Evolutionary conservation across 2,329 filamentous ascomycete species (phyloP), one percentile per base, ranked within the genome.

Genomic region (Bipolaris sorokiniana): DNA sequence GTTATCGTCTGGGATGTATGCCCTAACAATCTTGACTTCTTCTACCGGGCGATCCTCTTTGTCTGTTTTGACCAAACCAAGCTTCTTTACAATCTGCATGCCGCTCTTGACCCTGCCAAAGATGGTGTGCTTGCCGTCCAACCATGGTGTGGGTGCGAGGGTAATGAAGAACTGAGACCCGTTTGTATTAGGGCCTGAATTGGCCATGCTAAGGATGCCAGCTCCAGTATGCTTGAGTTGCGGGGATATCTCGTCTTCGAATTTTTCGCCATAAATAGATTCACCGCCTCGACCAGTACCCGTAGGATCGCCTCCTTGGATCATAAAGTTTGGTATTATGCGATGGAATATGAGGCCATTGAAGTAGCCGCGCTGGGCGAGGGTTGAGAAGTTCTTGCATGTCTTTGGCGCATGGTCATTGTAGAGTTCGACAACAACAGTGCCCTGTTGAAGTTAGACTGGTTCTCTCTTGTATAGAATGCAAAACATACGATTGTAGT

Each of bases 151-250:
- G 4, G 94, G 94, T 7, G 92, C 94, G 33, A 98, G 83, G 0
- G 95, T 98, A 65, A 99, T 88, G 75, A 98, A 98, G 79, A 98
- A 99, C 79, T 98, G 95, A 56, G 87, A 91, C 20, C 94, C 94
- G 76, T 98, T 98, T 34, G 94, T 96, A 76, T 98, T 87, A 7
- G 91, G 91, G 0, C 95, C 95, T 15, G 88, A 88, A 78, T 99
- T 99, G 58, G 95, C 95, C 95, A 99, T 99, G 79, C 88, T 92
- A 68, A 99, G 80, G n/a, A 98, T 83, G 1, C 94, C 94, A 3
- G 94, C 93, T 36, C 94, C 94, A 0, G 92, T 96, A 80, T 99
- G 95, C 74, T 94, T 95, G 52, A 99, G 81, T 4, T 81, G 80
- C 2, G 87, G 79, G 45, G 84, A 81, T 68, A 98, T 94, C 82